A percentile compares a stretch with the other conserved stretches of the same genome.
Evolutionary conservation across 345 rosid genomes (phyloP).

Genomic region (Hibiscus mutabilis): DNA sequence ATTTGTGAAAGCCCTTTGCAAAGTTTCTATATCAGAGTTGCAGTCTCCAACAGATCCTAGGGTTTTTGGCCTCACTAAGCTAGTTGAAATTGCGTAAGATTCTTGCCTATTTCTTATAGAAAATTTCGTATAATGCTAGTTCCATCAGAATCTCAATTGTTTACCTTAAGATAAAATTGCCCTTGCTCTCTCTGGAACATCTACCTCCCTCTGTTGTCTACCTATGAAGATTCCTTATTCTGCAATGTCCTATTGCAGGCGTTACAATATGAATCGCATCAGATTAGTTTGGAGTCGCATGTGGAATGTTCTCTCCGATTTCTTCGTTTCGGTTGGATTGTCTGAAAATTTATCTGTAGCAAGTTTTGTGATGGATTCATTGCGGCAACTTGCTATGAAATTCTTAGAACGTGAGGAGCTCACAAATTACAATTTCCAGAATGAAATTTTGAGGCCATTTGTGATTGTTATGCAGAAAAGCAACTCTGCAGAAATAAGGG

Average conservation of each 20-base stretch:
- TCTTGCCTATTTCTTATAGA: conserved; percentile 9
- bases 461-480: conserved; percentile 95
- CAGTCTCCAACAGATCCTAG: conserved; percentile 99
- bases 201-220: not conserved
- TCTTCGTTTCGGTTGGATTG: conserved; percentile 94
- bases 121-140: not conserved
- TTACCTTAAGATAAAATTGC: not conserved
- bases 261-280: conserved; percentile 96
- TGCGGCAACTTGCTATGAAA: conserved; percentile 97
- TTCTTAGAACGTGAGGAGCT: conserved; percentile 96
- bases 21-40: conserved; percentile 89
- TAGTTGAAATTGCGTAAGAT: conserved; percentile 96
- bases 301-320: conserved; percentile 93
- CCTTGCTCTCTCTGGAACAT: not conserved
- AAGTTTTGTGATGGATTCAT: conserved; percentile 95
- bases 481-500: conserved; percentile 74
- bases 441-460: conserved; percentile 91
- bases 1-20: conserved; percentile 92
- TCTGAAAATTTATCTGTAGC: conserved; percentile 97
- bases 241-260: conserved; percentile 44
- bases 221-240: not conserved
- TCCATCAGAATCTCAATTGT: not conserved
- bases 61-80: conserved; percentile 92
- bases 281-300: conserved; percentile 96
- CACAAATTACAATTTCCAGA: conserved; percentile 97